A percentile compares a stretch with the other conserved stretches of the same genome.
phyloP scores from a whole-genome alignment of 1,139 yeast species.

The Taphrina confusa region DNA sequence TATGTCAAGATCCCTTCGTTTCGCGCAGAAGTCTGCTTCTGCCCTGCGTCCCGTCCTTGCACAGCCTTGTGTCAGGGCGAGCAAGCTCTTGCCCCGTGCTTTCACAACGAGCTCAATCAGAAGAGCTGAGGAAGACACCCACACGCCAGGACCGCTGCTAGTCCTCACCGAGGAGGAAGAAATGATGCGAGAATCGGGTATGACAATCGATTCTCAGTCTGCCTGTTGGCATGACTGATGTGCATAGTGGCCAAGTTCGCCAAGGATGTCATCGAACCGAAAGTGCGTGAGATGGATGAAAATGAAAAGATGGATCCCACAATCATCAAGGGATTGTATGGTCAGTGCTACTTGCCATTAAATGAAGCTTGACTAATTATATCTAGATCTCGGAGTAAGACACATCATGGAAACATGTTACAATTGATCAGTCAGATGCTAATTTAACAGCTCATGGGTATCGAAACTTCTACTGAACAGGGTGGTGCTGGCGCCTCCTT shows the following conservation, averaged over 20 bases:
- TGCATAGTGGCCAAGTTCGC: slow-evolving; percentile 48
- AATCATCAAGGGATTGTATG: slow-evolving; percentile 49
- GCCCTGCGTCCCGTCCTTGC: not conserved
- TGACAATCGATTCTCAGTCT: not conserved
- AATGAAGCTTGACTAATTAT: not conserved
- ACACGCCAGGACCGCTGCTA: slow-evolving; percentile 27
- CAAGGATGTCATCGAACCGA: slow-evolving; percentile 49
- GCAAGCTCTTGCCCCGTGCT: not conserved
- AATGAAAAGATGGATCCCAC: slow-evolving; percentile 49
- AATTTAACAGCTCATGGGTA: slow-evolving; percentile 47
- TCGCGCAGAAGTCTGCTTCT: not conserved
- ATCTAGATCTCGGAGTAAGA: slow-evolving; percentile 15
- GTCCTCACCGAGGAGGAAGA: slow-evolving; percentile 34
- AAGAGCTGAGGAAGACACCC: slow-evolving; percentile 19
- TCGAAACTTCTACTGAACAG: slow-evolving; percentile 52
- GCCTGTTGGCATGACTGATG: too few relatives aligned
- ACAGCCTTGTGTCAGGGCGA: slow-evolving; percentile 4
- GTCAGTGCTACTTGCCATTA: not conserved
- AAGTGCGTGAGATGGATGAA: slow-evolving; percentile 52
- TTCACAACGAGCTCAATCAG: slow-evolving; percentile 13
- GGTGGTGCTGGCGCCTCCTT: slow-evolving; percentile 54
- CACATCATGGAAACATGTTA: not conserved
- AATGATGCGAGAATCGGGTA: slow-evolving; percentile 41
- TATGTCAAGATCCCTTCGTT: slow-evolving; percentile 3
- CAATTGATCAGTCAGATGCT: not conserved